These are phyloP conservation scores for Martiniozyma asiatica DNA, from an alignment of 1,139 yeast genomes.

Conservation along the genomic window DNA sequence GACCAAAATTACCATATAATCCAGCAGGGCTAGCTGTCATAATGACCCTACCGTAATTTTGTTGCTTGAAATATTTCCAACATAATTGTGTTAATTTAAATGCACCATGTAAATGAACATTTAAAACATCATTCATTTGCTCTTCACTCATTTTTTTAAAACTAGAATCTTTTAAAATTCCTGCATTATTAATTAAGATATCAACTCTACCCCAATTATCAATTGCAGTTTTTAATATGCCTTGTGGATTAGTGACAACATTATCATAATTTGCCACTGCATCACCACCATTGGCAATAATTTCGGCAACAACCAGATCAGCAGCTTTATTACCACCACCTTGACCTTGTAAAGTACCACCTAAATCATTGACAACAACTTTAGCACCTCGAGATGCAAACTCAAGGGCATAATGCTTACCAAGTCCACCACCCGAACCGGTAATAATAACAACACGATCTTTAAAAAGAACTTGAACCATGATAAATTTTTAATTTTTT, in stretches of 20 bases:
- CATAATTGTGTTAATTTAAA: constrained; percentile 80
- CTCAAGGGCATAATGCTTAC: constrained; percentile 76
- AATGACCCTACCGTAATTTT: constrained; percentile 75
- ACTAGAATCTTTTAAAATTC: constrained; percentile 69
- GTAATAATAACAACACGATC: constrained; percentile 85
- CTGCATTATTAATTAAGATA: constrained; percentile 86
- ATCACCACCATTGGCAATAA: constrained; percentile 58
- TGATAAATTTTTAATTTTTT: constrained; percentile 12
- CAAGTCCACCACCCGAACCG: constrained; percentile 97
- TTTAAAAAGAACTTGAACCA: constrained; percentile 44
- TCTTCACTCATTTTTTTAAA: constrained; percentile 74
- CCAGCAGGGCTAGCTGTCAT: constrained; percentile 97
- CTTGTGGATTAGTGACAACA: constrained; percentile 72
- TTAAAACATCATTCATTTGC: constrained; percentile 69
- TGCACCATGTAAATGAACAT: constrained; percentile 86
- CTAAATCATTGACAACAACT: constrained; percentile 87
- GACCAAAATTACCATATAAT: constrained; percentile 93
- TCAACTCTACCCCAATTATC: constrained; percentile 84
- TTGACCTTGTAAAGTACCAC: constrained; percentile 64
- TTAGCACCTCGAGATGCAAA: constrained; percentile 87
- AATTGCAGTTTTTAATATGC: constrained; percentile 77
- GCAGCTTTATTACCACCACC: constrained; percentile 65
- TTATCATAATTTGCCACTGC: constrained; percentile 95
- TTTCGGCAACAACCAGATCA: constrained; percentile 68
- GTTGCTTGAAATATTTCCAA: constrained; percentile 83